Percentiles rank a stretch among this genome's conserved stretches.
Conservation (phyloP, 805 yeast species). For the Yueomyces sp. region DNA sequence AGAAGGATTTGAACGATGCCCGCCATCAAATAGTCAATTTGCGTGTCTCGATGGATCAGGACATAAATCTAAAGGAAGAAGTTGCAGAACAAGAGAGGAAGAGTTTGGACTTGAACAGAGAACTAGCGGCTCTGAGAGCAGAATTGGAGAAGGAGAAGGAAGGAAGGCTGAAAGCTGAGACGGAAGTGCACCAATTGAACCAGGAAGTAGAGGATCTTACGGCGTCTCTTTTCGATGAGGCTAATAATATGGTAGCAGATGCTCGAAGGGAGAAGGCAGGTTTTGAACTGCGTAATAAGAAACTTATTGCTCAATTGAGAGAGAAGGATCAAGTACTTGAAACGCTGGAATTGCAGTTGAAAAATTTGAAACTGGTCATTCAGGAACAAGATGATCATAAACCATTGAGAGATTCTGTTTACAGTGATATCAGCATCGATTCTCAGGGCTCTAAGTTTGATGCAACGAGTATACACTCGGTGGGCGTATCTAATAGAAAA, state of each 20-base stretch:
- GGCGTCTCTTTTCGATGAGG: conserved; percentile 68
- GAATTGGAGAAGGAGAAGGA: conserved; percentile 20
- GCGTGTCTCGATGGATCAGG: conserved; percentile 12
- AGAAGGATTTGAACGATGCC: conserved; percentile 35
- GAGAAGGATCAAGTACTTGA: conserved; percentile 62
- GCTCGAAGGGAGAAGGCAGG: conserved; percentile 59
- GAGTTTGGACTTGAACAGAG: conserved; percentile 1
- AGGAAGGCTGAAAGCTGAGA: conserved; percentile 37
- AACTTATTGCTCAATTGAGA: conserved; percentile 36
- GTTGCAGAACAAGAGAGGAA: conserved; percentile 24
- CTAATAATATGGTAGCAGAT: conserved; percentile 70
- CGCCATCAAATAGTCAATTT: conserved; percentile 19
- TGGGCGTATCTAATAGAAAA: not conserved
- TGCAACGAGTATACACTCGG: conserved; percentile 1
- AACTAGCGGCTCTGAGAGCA: conserved; percentile 23
- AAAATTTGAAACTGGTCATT: conserved; percentile 47
- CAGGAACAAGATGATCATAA: conserved; percentile 32
- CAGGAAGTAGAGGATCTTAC: conserved; percentile 72
- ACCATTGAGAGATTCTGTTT: conserved; percentile 6
- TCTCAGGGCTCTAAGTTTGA: conserved; percentile 12
- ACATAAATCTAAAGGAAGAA: conserved; percentile 20
- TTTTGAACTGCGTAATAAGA: conserved; percentile 43
- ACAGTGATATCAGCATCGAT: conserved; percentile 5
- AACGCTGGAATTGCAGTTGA: conserved; percentile 52
- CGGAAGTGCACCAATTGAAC: conserved; percentile 45